Conservation (phyloP, 177 flowering plant species). For the Telopea speciosissima region DNA sequence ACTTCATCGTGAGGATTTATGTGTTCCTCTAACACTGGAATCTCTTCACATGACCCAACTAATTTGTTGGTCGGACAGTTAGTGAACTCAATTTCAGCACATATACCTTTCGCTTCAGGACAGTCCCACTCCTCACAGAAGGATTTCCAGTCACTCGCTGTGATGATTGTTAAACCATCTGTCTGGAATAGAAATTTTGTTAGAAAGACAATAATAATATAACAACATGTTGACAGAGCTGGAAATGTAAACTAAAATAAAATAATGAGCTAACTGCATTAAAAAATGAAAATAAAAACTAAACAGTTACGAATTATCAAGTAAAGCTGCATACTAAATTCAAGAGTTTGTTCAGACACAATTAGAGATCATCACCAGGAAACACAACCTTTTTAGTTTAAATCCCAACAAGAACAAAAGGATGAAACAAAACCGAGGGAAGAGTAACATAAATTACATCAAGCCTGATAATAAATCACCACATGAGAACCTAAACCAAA, state of each 20-base stretch:
- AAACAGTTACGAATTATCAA: neutral
- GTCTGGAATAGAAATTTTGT: slow-evolving; percentile 31
- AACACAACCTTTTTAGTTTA: no score
- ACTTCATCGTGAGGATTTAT: slow-evolving; percentile 31
- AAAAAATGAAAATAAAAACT: neutral
- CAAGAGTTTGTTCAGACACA: neutral
- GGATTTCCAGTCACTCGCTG: slow-evolving; percentile 77
- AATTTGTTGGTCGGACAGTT: slow-evolving; percentile 20
- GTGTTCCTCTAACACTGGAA: slow-evolving; percentile 36
- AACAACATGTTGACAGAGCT: no score
- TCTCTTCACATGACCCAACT: slow-evolving; percentile 32
- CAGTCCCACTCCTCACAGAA: slow-evolving; percentile 92
- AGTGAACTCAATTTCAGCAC: slow-evolving; percentile 47
- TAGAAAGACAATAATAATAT: no score
- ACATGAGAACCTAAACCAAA: no score
- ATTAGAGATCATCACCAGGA: no score
- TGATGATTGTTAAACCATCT: slow-evolving; percentile 65
- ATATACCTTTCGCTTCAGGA: slow-evolving; percentile 44
- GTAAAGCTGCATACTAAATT: neutral
- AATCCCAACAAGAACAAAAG: no score
- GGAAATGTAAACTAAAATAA: no score
- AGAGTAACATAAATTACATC: no score
- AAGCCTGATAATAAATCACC: no score
- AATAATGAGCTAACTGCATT: no score
- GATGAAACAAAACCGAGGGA: no score